Percentiles rank a stretch among this genome's conserved stretches.
Evolutionary conservation across 768 basidiomycete species (phyloP).

Genomic region (Lentinula detonsa): DNA sequence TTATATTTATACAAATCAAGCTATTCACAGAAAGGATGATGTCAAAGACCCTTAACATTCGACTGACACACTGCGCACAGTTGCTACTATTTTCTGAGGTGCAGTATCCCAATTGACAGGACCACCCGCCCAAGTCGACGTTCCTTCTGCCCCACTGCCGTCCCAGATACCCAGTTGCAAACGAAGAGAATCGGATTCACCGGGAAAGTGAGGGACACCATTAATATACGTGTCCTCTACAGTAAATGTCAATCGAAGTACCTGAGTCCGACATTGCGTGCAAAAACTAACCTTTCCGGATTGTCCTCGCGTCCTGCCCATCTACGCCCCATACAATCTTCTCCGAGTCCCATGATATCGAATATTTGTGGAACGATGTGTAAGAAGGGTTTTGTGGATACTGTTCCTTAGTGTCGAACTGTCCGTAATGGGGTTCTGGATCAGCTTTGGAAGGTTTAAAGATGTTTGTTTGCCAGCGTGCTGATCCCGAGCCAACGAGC

Average conservation of each 20-base stretch:
- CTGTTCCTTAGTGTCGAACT: slow-evolving; percentile 14
- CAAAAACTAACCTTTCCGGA: slow-evolving; percentile 10
- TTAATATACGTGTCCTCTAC: slow-evolving; percentile 24
- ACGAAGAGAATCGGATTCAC: slow-evolving; percentile 17
- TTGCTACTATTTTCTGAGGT: slow-evolving; percentile 21
- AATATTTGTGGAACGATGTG: slow-evolving; percentile 18
- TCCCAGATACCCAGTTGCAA: slow-evolving; percentile 33
- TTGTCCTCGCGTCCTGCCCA: slow-evolving; percentile 18
- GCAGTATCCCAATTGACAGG: slow-evolving; percentile 27
- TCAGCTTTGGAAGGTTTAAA: slow-evolving; percentile 20
- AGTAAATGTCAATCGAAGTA: neutral
- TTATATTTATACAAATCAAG: no score
- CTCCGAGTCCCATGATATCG: slow-evolving; percentile 26
- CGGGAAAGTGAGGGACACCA: slow-evolving; percentile 24
- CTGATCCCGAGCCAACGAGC: slow-evolving; percentile 24
- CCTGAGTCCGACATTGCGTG: neutral
- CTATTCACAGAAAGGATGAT: no score
- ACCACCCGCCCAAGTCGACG: slow-evolving; percentile 29
- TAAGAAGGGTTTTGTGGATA: slow-evolving; percentile 4
- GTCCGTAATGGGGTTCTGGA: slow-evolving; percentile 23
- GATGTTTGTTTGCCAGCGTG: slow-evolving; percentile 29
- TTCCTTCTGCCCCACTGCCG: slow-evolving; percentile 27
- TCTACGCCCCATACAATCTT: slow-evolving; percentile 29
- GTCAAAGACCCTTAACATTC: slow-evolving; percentile 15
- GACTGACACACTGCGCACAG: slow-evolving; percentile 21